A percentile compares a stretch with the other conserved stretches of the same genome.
phyloP scores from a whole-genome alignment of 257 asterid species.

The Lycium ferocissimum region DNA sequence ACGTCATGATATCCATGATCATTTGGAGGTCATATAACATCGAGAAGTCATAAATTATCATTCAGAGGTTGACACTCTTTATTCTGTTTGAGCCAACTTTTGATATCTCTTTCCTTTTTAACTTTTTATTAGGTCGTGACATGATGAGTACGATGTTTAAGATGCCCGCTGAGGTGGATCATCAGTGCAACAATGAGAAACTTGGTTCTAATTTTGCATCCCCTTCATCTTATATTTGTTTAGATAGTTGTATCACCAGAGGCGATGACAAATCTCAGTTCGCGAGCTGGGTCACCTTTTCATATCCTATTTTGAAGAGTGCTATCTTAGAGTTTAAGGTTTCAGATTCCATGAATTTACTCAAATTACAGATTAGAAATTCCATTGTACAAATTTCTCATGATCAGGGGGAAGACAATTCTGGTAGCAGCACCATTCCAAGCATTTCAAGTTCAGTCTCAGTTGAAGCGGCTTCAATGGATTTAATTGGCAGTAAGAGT shows the following conservation, averaged over 20 bases:
- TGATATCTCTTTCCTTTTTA: conserved; percentile 23
- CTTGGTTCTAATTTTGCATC: conserved; percentile 35
- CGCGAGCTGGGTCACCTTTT: conserved; percentile 32
- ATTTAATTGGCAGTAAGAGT: conserved; percentile 36
- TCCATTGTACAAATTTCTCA: conserved; percentile 34
- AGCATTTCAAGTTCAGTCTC: conserved; percentile 23
- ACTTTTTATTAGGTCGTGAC: conserved; percentile 27
- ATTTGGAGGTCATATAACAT: conserved; percentile 3
- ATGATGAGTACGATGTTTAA: conserved; percentile 33
- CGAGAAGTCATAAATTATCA: neutral
- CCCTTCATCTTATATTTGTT: conserved; percentile 29
- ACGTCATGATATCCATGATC: neutral
- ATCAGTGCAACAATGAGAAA: conserved; percentile 34
- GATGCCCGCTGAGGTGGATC: conserved; percentile 29
- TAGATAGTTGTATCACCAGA: conserved; percentile 24
- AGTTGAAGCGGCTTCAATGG: conserved; percentile 29
- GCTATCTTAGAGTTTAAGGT: conserved; percentile 39
- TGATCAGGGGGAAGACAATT: conserved; percentile 29
- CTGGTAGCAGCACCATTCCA: conserved; percentile 19
- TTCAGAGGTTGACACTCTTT: neutral
- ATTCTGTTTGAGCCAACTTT: neutral
- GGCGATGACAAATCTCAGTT: conserved; percentile 37
- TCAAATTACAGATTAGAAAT: conserved; percentile 33
- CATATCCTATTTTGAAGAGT: conserved; percentile 44
- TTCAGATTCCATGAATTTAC: conserved; percentile 33